These are phyloP conservation scores for Gloeophyllum trabeum DNA, from an alignment of 768 basidiomycete species.

Conservation along the genomic window DNA sequence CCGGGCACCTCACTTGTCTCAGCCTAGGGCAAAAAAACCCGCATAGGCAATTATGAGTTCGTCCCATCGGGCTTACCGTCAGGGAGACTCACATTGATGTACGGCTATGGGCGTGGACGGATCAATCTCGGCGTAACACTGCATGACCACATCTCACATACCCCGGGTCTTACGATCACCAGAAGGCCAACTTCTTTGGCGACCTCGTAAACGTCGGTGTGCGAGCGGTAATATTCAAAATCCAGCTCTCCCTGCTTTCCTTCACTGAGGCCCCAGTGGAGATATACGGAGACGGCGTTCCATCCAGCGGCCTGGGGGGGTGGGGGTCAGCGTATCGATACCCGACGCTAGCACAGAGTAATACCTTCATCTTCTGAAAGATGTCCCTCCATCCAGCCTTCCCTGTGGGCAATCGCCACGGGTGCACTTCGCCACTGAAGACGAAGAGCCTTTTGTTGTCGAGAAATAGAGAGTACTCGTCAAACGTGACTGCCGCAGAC, in stretches of 20 bases:
- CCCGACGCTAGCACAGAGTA: background rate
- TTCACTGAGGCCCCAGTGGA: constrained; percentile 10
- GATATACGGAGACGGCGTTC: constrained; percentile 13
- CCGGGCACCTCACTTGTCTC: constrained; percentile 10
- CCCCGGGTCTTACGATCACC: constrained; percentile 12
- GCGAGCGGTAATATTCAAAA: constrained; percentile 10
- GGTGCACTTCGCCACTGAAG: constrained; percentile 13
- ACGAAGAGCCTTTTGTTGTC: constrained; percentile 12
- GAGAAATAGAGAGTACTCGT: constrained; percentile 13
- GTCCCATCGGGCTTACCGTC: too few species aligned
- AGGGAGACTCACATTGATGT: constrained; percentile 11
- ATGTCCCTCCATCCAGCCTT: constrained; percentile 12
- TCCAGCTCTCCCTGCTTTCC: constrained; percentile 10
- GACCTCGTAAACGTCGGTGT: constrained; percentile 10
- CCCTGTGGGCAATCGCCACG: constrained; percentile 13
- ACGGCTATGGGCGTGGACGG: too few species aligned
- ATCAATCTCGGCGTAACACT: background rate
- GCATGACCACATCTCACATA: constrained; percentile 6
- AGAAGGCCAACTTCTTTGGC: constrained; percentile 14
- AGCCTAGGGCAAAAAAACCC: constrained; percentile 8
- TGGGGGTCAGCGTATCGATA: background rate
- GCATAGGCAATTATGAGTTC: too few species aligned
- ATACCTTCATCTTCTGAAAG: constrained; percentile 15
- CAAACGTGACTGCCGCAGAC: constrained; percentile 13
- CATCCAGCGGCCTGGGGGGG: constrained; percentile 13